phyloP scores from a whole-genome alignment of 495 filamentous ascomycete genomes.

The Penicillium psychrofluorescens region DNA sequence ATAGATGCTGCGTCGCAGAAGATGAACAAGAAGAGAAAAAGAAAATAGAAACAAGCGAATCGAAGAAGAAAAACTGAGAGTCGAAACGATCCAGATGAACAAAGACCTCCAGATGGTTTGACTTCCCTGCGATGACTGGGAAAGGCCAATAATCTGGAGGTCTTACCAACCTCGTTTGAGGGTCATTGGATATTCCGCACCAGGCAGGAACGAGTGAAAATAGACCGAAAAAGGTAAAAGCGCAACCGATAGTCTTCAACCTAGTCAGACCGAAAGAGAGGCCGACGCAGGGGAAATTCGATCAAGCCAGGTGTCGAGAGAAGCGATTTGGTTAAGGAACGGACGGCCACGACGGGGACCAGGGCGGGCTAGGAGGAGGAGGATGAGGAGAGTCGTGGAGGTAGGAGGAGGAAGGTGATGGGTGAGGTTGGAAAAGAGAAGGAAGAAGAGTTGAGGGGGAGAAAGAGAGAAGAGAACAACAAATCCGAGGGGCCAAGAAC shows the following conservation, averaged over 20 bases:
- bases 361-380: constrained; percentile 11
- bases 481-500: constrained; percentile 12
- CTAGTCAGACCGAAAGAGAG: background rate
- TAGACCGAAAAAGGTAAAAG: constrained; percentile 1
- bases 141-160: constrained; percentile 40
- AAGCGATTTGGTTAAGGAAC: constrained; percentile 25
- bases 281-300: constrained; percentile 3
- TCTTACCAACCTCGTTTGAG: constrained; percentile 23
- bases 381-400: constrained; percentile 14
- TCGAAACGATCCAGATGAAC: constrained; percentile 29
- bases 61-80: constrained; percentile 7
- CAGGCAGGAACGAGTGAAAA: constrained; percentile 17
- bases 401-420: too few species aligned
- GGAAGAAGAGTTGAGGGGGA: constrained; percentile 21
- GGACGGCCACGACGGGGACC: constrained; percentile 42
- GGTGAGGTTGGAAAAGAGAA: constrained; percentile 2
- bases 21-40: constrained; percentile 3
- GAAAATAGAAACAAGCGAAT: constrained; percentile 6
- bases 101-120: constrained; percentile 36
- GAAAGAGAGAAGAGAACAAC: constrained; percentile 26
- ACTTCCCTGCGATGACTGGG: constrained; percentile 25
- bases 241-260: background rate
- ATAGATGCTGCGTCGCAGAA: constrained; percentile 21
- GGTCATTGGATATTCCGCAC: constrained; percentile 32
- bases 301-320: background rate